These are phyloP conservation scores for Pouteria glomerata DNA, from an alignment of 148 eudicot genomes.

Conservation along the genomic window DNA sequence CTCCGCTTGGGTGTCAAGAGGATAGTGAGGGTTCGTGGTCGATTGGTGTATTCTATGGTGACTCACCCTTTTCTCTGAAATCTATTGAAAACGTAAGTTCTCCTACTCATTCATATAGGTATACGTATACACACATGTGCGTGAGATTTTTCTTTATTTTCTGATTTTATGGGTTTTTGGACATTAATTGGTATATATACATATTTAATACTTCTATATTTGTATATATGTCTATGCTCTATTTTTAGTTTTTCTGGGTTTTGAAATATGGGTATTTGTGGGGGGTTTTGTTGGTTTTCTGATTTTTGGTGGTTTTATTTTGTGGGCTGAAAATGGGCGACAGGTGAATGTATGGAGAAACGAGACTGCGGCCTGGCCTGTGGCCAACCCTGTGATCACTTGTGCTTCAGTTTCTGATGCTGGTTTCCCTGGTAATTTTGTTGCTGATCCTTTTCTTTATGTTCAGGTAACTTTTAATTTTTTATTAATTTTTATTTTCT, in stretches of 20 bases:
- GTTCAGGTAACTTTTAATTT: conserved; percentile 42
- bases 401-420: conserved; percentile 75
- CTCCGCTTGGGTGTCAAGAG: conserved; percentile 44
- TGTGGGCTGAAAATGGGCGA: conserved; percentile 3
- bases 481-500: neutral
- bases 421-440: conserved; percentile 86
- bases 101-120: no score
- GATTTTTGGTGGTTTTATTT: neutral
- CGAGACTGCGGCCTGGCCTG: conserved; percentile 78
- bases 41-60: conserved; percentile 78
- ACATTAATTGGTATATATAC: conserved; percentile 22
- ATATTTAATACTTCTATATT: conserved; percentile 63
- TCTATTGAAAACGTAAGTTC: conserved; percentile 70
- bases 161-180: neutral
- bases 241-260: neutral
- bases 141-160: neutral
- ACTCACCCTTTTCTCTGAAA: conserved; percentile 66
- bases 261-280: neutral
- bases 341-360: conserved; percentile 62
- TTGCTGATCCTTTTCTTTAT: conserved; percentile 93
- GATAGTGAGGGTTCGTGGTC: conserved; percentile 96
- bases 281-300: neutral
- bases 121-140: neutral
- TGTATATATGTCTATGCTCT: neutral
- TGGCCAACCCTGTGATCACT: conserved; percentile 82